Percentiles rank a stretch among this genome's conserved stretches.
Evolutionary conservation across 345 rosid genomes (phyloP).

Genomic region (Eucalyptus cladocalyx): DNA sequence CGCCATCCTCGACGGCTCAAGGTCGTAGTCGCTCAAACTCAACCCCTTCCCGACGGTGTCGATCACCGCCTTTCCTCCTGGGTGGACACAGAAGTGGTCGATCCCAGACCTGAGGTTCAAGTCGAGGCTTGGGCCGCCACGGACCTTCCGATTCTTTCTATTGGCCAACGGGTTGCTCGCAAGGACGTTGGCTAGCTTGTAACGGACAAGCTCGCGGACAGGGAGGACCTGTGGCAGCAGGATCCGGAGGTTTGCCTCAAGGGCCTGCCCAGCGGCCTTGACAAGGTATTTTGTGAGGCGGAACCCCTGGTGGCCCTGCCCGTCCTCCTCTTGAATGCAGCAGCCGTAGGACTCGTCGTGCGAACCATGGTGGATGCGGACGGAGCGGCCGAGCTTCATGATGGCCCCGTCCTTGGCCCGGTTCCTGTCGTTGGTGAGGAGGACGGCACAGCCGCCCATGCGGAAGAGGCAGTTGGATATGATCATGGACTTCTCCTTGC

Average conservation of each 20-base stretch:
- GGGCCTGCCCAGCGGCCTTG: constrained; percentile 43
- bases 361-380: constrained; percentile 38
- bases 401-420: constrained; percentile 23
- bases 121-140: not conserved
- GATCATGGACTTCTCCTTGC: constrained; percentile 71
- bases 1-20: constrained; percentile 80
- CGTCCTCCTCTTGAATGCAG: constrained; percentile 56
- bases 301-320: constrained; percentile 34
- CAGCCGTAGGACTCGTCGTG: constrained; percentile 57
- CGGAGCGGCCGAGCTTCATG: constrained; percentile 31
- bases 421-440: constrained; percentile 41
- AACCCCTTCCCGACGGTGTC: constrained; percentile 54
- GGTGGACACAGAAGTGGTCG: constrained; percentile 79
- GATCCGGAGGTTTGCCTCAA: constrained; percentile 36
- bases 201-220: constrained; percentile 18
- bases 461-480: constrained; percentile 67
- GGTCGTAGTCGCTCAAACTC: constrained; percentile 37
- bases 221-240: constrained; percentile 55
- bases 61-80: constrained; percentile 80
- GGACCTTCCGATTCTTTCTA: not conserved
- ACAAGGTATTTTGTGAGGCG: constrained; percentile 34
- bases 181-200: not conserved
- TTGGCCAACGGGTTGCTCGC: not conserved
- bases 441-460: constrained; percentile 62
- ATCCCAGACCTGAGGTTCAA: constrained; percentile 58